Conservation (phyloP, 371 early-diverging fungal species). For the Enterospora canceri region DNA sequence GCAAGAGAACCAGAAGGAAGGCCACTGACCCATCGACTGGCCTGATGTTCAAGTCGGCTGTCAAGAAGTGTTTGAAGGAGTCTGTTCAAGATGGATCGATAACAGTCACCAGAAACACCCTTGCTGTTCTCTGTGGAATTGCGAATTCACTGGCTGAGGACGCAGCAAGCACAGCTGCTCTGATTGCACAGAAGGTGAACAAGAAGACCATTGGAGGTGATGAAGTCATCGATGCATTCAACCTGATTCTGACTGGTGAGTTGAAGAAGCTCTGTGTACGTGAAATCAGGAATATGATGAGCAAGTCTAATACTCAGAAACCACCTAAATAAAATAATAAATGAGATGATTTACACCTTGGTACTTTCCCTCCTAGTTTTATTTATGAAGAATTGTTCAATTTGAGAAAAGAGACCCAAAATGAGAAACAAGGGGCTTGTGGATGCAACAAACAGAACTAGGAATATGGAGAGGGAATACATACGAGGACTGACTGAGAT, state of each 20-base stretch:
- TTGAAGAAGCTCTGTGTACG: constrained; percentile 49
- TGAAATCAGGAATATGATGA: constrained; percentile 50
- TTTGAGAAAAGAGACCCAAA: too few species aligned
- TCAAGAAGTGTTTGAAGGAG: constrained; percentile 44
- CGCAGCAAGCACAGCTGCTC: constrained; percentile 30
- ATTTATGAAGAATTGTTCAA: too few species aligned
- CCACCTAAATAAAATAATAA: constrained; percentile 45
- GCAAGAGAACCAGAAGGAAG: constrained; percentile 28
- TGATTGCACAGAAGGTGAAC: constrained; percentile 51
- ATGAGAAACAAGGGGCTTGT: too few species aligned
- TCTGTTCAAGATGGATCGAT: constrained; percentile 21
- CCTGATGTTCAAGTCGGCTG: constrained; percentile 41
- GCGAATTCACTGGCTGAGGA: constrained; percentile 47
- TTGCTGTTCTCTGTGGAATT: constrained; percentile 54
- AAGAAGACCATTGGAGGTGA: constrained; percentile 56
- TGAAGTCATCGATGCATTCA: constrained; percentile 49
- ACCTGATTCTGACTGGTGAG: constrained; percentile 52
- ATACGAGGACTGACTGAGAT: too few species aligned
- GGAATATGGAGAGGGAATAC: too few species aligned
- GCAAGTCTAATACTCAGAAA: constrained; percentile 42
- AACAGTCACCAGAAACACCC: constrained; percentile 33
- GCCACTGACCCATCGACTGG: constrained; percentile 27
- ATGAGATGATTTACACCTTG: too few species aligned
- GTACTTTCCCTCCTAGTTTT: too few species aligned
- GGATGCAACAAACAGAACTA: too few species aligned